Percentiles rank a stretch among this genome's conserved stretches.
Evolutionary conservation across 352 stramenopile species (phyloP).

Genomic region (Phytophthora nicotianae): DNA sequence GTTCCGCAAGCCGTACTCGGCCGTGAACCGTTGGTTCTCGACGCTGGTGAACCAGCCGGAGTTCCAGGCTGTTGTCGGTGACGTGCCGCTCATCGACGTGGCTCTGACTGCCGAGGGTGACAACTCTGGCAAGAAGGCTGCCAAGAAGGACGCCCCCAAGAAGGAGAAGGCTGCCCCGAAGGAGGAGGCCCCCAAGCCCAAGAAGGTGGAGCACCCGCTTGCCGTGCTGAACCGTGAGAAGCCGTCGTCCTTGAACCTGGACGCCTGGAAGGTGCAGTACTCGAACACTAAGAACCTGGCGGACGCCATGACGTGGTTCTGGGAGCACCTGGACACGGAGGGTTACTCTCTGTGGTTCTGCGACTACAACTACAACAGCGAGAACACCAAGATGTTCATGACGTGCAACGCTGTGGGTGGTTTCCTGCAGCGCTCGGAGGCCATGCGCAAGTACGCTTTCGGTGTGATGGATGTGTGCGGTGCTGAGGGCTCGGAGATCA

Average conservation of each 20-base stretch:
- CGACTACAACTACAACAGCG: constrained; percentile 37
- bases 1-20: constrained; percentile 88
- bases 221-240: constrained; percentile 52
- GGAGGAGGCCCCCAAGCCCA: constrained; percentile 58
- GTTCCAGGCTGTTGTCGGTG: constrained; percentile 92
- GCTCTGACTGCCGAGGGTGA: constrained; percentile 63
- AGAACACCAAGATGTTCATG: constrained; percentile 95
- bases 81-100: constrained; percentile 53
- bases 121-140: constrained; percentile 38
- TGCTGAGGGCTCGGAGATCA: constrained; percentile 67
- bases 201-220: constrained; percentile 78
- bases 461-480: constrained; percentile 86
- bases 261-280: constrained; percentile 94
- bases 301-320: constrained; percentile 92
- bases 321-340: constrained; percentile 86
- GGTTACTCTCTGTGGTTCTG: constrained; percentile 92
- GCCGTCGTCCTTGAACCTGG: constrained; percentile 78
- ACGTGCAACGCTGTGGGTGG: constrained; percentile 91
- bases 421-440: constrained; percentile 93
- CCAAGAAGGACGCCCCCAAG: constrained; percentile 45
- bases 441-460: constrained; percentile 93
- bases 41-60: constrained; percentile 93
- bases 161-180: constrained; percentile 50
- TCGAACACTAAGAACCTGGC: constrained; percentile 87
- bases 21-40: constrained; percentile 92